A percentile compares a stretch with the other conserved stretches of the same genome.
These are phyloP conservation scores for Porcisia hertigi DNA, from an alignment of 208 protist species.

Conservation along the genomic window DNA sequence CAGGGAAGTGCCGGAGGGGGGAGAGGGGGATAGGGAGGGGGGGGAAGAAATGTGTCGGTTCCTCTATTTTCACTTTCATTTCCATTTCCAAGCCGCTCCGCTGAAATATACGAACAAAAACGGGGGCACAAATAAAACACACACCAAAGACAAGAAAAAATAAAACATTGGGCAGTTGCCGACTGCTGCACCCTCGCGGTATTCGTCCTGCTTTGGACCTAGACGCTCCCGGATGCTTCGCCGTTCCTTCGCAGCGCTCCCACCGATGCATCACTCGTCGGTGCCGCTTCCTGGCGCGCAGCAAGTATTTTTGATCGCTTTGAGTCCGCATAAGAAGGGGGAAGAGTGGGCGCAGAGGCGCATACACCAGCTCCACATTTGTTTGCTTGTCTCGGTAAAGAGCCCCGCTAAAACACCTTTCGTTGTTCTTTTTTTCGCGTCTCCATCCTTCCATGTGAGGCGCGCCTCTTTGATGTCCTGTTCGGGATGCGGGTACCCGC, in stretches of 20 bases:
- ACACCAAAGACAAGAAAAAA: no score
- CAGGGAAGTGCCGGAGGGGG: no score
- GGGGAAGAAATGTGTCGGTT: neutral
- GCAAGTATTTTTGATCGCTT: neutral
- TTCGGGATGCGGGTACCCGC: no score
- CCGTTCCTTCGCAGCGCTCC: neutral
- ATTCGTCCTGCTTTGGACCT: neutral
- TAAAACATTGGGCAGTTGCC: no score
- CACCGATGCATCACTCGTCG: neutral
- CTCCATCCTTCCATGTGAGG: no score
- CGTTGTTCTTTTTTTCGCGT: neutral
- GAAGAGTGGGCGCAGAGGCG: neutral
- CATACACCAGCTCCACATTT: neutral
- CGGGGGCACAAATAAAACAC: no score
- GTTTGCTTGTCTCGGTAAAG: neutral
- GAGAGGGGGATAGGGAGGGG: neutral
- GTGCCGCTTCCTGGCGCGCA: neutral
- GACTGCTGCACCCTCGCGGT: no score
- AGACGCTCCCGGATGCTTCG: neutral
- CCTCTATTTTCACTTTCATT: neutral
- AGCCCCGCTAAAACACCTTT: neutral
- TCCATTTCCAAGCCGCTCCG: no score
- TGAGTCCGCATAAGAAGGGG: neutral
- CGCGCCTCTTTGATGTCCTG: neutral
- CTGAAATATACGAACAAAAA: no score